Percentiles rank a stretch among this genome's conserved stretches.
Conservation (phyloP, 202 grass and related monocot genomes). For the Miscanthus sacchariflorus region DNA sequence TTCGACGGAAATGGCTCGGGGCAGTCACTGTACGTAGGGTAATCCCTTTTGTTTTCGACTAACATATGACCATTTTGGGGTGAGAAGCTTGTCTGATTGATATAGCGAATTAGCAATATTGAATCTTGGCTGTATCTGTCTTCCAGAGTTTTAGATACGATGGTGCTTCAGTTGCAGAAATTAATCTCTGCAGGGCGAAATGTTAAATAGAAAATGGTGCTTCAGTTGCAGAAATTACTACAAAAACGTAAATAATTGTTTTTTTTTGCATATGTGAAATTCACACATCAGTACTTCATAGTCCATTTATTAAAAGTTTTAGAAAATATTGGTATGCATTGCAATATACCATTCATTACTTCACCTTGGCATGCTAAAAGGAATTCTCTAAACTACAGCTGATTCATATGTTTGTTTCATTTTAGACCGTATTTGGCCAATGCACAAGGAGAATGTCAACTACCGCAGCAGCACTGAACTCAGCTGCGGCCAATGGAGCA, state of each 20-base stretch:
- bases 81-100: not conserved
- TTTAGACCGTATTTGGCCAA: slow-evolving; percentile 54
- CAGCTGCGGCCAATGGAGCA: slow-evolving; percentile 28
- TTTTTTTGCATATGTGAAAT: not conserved
- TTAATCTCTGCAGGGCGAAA: not conserved
- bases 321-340: not conserved
- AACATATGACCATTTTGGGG: not conserved
- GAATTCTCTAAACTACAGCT: not conserved
- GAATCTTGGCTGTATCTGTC: not conserved
- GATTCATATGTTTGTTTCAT: slow-evolving; percentile 24
- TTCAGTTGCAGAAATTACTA: not conserved
- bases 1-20: not conserved
- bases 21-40: not conserved
- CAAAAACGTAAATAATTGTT: not conserved
- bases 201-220: not conserved
- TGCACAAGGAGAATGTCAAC: slow-evolving; percentile 75
- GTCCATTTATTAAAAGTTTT: not conserved
- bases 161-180: not conserved
- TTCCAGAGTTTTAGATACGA: not conserved
- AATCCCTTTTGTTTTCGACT: not conserved
- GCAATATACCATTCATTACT: not conserved
- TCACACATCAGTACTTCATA: not conserved
- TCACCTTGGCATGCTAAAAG: slow-evolving; percentile 1
- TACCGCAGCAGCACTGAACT: slow-evolving; percentile 56
- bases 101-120: not conserved